Evolutionary conservation across 371 early-diverging fungal genomes (phyloP).

Genomic region (Cokeromyces recurvatus): DNA sequence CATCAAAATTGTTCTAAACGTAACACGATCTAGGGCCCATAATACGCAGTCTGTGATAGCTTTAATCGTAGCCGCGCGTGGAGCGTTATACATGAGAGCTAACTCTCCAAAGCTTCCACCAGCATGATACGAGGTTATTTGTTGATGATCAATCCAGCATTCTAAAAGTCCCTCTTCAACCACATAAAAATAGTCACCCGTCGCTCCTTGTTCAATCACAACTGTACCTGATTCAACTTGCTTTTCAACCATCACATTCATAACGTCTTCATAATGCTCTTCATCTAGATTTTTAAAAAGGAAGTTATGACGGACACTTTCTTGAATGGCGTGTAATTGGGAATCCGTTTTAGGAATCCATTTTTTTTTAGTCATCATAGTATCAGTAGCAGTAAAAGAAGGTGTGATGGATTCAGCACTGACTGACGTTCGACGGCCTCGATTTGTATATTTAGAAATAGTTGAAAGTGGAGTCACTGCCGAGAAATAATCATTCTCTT

Average conservation of each 20-base stretch:
- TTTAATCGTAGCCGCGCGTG: conserved; percentile 81
- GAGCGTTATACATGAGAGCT: conserved; percentile 87
- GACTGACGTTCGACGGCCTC: conserved; percentile 89
- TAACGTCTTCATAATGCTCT: conserved; percentile 89
- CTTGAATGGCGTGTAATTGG: conserved; percentile 74
- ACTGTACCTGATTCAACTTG: conserved; percentile 58
- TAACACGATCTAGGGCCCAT: conserved; percentile 82
- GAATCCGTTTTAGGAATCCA: conserved; percentile 74
- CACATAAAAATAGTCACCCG: conserved; percentile 95
- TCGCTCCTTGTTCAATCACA: conserved; percentile 91
- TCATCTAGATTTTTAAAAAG: conserved; percentile 89
- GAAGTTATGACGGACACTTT: conserved; percentile 79
- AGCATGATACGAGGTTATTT: conserved; percentile 57
- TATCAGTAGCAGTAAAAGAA: no score
- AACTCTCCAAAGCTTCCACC: conserved; percentile 85
- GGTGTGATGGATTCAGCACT: conserved; percentile 95
- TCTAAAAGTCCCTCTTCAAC: conserved; percentile 92
- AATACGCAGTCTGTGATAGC: conserved; percentile 62
- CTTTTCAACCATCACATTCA: conserved; percentile 87
- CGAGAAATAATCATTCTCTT: conserved; percentile 36
- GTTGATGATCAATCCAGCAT: conserved; percentile 75
- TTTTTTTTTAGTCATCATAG: conserved; percentile 70
- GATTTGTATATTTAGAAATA: conserved; percentile 42
- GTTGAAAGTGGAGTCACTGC: conserved; percentile 25
- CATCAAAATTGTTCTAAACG: conserved; percentile 75